Evolutionary conservation across 257 asterid genomes (phyloP).

Genomic region (Fraxinus cuspidata): DNA sequence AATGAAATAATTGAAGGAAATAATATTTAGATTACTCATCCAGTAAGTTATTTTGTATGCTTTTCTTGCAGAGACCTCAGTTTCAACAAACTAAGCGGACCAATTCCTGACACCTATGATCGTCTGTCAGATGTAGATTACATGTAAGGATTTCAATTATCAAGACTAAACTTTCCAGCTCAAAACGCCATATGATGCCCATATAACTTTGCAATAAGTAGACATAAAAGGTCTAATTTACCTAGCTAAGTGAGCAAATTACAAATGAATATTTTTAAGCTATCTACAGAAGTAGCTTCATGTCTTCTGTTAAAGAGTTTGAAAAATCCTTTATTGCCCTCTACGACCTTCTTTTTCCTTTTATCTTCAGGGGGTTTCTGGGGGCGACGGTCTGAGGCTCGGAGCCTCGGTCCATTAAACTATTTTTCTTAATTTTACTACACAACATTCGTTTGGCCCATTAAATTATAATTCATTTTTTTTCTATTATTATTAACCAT

Average conservation of each 20-base stretch:
- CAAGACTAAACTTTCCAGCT: neutral
- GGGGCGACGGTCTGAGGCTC: neutral
- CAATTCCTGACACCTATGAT: constrained; percentile 39
- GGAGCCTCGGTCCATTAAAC: neutral
- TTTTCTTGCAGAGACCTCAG: constrained; percentile 64
- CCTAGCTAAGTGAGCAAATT: neutral
- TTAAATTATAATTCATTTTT: no score
- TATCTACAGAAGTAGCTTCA: neutral
- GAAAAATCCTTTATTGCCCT: neutral
- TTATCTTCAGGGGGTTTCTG: neutral
- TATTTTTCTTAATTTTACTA: neutral
- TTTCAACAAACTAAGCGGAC: constrained; percentile 70
- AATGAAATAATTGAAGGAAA: neutral
- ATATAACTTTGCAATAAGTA: neutral
- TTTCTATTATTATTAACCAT: no score
- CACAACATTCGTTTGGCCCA: no score
- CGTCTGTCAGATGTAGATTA: constrained; percentile 27
- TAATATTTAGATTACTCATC: neutral
- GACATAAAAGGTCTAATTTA: neutral
- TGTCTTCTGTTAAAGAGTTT: no score
- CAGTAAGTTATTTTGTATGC: neutral
- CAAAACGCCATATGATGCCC: neutral
- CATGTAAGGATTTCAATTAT: constrained; percentile 44
- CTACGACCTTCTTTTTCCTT: neutral
- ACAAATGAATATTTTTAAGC: neutral